Conservation (phyloP, 495 filamentous ascomycete species). For the Trichoderma reesei region DNA sequence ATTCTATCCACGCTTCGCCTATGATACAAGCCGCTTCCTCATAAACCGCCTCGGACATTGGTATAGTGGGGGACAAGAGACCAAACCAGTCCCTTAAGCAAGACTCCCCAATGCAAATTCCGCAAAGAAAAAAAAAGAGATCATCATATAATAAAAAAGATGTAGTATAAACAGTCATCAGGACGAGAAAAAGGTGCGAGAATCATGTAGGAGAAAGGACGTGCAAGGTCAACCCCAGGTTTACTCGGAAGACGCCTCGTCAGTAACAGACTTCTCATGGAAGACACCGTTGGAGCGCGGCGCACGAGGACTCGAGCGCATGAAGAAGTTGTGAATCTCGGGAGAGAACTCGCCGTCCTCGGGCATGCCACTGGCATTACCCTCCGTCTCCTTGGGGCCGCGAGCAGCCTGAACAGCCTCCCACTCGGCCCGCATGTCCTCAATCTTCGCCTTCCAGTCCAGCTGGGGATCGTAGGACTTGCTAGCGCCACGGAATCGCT, state of each 20-base stretch:
- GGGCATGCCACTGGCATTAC: background rate
- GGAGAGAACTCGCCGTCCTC: slow-evolving; percentile 11
- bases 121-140: background rate
- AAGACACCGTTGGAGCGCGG: slow-evolving; percentile 2
- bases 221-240: background rate
- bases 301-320: background rate
- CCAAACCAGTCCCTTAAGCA: background rate
- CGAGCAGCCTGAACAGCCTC: slow-evolving; percentile 12
- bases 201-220: background rate
- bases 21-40: background rate
- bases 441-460: slow-evolving; percentile 69
- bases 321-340: slow-evolving; percentile 9
- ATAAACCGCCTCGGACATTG: background rate
- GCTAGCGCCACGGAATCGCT: slow-evolving; percentile 58
- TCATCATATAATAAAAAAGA: background rate
- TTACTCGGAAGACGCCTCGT: background rate
- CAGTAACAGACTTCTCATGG: background rate
- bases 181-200: background rate
- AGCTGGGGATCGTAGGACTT: slow-evolving; percentile 70
- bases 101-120: background rate
- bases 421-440: slow-evolving; percentile 56
- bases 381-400: slow-evolving; percentile 11
- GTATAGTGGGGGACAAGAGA: background rate
- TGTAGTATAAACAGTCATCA: background rate
- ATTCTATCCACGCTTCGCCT: background rate